Evolutionary conservation across 352 stramenopile species (phyloP).

Genomic region (Globisporangium cylindrosporum): DNA sequence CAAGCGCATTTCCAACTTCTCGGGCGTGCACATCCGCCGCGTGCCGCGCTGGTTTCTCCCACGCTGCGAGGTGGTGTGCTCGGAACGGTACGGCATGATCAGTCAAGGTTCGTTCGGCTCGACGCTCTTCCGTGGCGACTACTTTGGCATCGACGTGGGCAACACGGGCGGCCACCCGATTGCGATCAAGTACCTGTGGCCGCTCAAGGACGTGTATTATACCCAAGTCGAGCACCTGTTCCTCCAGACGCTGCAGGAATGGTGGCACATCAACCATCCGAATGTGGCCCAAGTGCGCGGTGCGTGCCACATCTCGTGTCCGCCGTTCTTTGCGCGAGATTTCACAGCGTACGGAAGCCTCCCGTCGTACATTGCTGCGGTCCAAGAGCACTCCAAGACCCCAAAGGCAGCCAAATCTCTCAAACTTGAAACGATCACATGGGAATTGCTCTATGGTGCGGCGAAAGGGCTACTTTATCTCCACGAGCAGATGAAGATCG

Average conservation of each 20-base stretch:
- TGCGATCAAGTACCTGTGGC: constrained; percentile 57
- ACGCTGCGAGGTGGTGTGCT: constrained; percentile 46
- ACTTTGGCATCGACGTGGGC: constrained; percentile 41
- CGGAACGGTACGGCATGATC: constrained; percentile 29
- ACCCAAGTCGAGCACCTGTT: constrained; percentile 58
- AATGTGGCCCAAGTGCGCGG: constrained; percentile 63
- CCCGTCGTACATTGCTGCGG: constrained; percentile 41
- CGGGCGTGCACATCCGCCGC: constrained; percentile 41
- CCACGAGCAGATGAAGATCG: constrained; percentile 49
- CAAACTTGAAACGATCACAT: constrained; percentile 44
- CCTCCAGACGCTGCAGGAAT: constrained; percentile 37
- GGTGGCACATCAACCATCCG: constrained; percentile 52
- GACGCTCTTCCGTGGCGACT: constrained; percentile 51
- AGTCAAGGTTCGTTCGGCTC: constrained; percentile 44
- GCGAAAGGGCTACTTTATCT: constrained; percentile 62
- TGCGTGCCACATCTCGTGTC: constrained; percentile 42
- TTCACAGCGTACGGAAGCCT: constrained; percentile 59
- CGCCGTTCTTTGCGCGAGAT: constrained; percentile 56
- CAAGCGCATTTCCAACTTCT: constrained; percentile 48
- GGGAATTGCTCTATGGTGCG: constrained; percentile 55
- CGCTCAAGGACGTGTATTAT: constrained; percentile 35
- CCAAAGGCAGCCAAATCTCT: constrained; percentile 22
- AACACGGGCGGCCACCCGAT: constrained; percentile 20
- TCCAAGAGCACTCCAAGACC: constrained; percentile 37
- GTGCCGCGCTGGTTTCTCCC: constrained; percentile 65